Percentiles rank a stretch among this genome's conserved stretches.
These are phyloP conservation scores for Cordyceps javanica DNA, from an alignment of 2,329 filamentous ascomycete genomes.

Conservation along the genomic window DNA sequence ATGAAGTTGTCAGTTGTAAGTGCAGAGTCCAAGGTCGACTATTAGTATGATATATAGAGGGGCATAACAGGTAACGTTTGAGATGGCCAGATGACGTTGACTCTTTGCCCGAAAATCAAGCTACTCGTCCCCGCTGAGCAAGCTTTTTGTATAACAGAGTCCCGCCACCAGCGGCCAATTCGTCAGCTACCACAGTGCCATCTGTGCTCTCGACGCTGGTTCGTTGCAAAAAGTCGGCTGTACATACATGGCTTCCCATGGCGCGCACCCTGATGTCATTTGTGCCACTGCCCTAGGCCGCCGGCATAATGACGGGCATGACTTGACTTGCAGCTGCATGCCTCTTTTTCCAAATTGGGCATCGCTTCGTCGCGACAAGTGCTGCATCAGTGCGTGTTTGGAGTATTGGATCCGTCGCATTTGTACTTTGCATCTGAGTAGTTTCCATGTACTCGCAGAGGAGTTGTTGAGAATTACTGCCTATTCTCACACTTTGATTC, in stretches of 20 bases:
- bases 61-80: background rate
- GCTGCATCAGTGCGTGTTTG: no score
- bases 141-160: background rate
- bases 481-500: no score
- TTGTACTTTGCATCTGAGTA: no score
- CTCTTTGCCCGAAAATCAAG: constrained; percentile 7
- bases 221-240: background rate
- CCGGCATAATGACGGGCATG: background rate
- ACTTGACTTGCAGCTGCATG: background rate
- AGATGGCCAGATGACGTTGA: constrained; percentile 3
- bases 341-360: background rate
- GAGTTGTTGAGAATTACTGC: no score
- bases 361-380: background rate
- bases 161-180: background rate
- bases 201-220: background rate
- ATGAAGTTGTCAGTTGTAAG: background rate
- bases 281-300: background rate
- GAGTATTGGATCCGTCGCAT: no score
- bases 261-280: constrained; percentile 4
- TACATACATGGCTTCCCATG: background rate
- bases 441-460: no score
- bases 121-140: constrained; percentile 3
- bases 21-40: background rate
- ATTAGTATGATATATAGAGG: background rate
- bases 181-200: background rate